A percentile compares a stretch with the other conserved stretches of the same genome.
Conservation (phyloP, 805 yeast species). For the Lipomyces spencermartinsiae region DNA sequence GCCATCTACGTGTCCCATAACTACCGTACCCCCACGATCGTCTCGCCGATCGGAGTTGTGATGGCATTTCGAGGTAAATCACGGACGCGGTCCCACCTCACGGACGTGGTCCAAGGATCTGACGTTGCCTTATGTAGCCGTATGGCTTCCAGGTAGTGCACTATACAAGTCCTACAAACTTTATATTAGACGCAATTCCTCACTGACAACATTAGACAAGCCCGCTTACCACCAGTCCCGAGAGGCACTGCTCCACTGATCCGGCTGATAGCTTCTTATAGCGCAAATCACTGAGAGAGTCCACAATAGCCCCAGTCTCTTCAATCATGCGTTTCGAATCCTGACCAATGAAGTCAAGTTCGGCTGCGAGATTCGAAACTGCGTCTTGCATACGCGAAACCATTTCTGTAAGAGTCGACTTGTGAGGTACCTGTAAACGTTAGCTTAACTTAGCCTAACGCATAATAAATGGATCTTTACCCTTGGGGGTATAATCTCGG, state of each 20-base stretch:
- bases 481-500: conserved; percentile 12
- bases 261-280: conserved; percentile 20
- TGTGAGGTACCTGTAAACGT: conserved; percentile 3
- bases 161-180: neutral
- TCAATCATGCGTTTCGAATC: conserved; percentile 3
- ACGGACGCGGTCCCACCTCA: neutral
- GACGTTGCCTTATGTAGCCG: neutral
- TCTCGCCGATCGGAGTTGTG: too few species aligned
- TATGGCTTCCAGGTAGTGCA: neutral
- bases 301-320: conserved; percentile 18
- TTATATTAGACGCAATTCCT: neutral
- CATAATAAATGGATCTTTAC: neutral
- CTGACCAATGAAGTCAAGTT: conserved; percentile 15
- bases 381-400: conserved; percentile 28
- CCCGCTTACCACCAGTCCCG: conserved; percentile 9
- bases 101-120: neutral
- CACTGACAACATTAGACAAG: neutral
- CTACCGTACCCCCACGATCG: too few species aligned
- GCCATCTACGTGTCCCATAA: too few species aligned
- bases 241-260: conserved; percentile 15
- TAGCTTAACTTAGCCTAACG: neutral
- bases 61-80: neutral
- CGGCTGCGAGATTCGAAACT: conserved; percentile 13
- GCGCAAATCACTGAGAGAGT: conserved; percentile 33
- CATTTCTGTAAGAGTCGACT: conserved; percentile 19